Evolutionary conservation across 768 basidiomycete genomes (phyloP), one percentile per base, ranked within the genome.

Genomic region (Amanita pseudoporphyria): DNA sequence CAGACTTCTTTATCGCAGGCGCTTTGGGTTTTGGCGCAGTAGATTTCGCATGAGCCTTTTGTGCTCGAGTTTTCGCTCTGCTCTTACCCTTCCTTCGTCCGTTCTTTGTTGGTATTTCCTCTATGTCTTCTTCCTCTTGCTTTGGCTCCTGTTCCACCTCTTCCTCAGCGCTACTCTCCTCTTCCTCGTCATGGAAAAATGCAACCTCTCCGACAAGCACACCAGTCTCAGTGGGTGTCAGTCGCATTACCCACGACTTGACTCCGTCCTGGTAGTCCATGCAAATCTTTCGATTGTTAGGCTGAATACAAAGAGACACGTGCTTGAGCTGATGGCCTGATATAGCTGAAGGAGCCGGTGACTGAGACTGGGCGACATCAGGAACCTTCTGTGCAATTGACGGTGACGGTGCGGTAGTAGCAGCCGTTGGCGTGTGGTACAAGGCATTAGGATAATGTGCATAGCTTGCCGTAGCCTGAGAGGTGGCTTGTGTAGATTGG

Each of bases 241-340:
- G 70, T 41, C 80, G 72, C 62, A 87, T 67, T 3, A 78, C 77
- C 88, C 88, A 90, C 31, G 66, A 77, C 58, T 74, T 78, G 42
- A 90, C 88, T 3, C 87, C 84, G 46, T 87, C 84, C 37, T 71
- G 71, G 49, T 79, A 66, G 57, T 87, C 80, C 26, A 91, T 67
- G 26, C 66, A 67, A 33, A 90, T 63, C 16, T 67, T 67, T 35
- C 88, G 71, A 26, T 76, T 80, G 9, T 64, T 66, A 9, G 87
- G 87, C 42, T 79, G 69, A n/a, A 79, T 72, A 33, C 64, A 67
- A 49, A 84, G 59, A n/a, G 61, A 69, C 31, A 84, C 69, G 33
- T 68, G 70, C 53, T 74, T 76, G 52, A 87, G 64, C 47, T 71
- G 77, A 47, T 73, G 73, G 30, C 59, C 67, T 22, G 65, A 61